Conservation (phyloP, 805 yeast genomes). For the Starmerella apis region DNA sequence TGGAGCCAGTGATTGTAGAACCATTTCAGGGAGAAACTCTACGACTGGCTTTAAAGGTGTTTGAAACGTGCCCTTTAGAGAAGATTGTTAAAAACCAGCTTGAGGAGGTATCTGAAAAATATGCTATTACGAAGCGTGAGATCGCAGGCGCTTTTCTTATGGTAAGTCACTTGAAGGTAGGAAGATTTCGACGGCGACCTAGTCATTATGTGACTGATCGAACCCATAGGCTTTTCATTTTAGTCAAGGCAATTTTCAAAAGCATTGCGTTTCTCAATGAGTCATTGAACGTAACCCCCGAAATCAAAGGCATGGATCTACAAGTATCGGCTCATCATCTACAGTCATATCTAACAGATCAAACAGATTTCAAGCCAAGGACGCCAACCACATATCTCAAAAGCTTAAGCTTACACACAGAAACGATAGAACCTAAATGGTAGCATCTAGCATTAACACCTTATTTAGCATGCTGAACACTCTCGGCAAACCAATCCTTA, state of each 20-base stretch:
- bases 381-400: not conserved
- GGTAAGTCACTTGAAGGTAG: not conserved
- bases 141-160: not conserved
- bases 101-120: conserved; percentile 2
- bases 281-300: not conserved
- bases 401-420: not conserved
- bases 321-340: not conserved
- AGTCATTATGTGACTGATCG: not conserved
- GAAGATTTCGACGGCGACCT: not conserved
- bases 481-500: no score
- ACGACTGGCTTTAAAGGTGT: not conserved
- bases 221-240: not conserved
- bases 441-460: not conserved
- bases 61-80: not conserved
- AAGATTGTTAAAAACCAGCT: conserved; percentile 3
- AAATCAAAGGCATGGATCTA: not conserved
- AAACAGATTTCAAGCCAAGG: not conserved
- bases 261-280: not conserved
- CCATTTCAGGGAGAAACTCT: not conserved
- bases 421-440: not conserved
- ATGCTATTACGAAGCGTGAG: not conserved
- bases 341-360: not conserved
- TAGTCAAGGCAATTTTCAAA: not conserved
- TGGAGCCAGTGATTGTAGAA: not conserved
- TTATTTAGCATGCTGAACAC: not conserved